Percentiles rank a stretch among this genome's conserved stretches.
Conservation (phyloP, 148 eudicot genomes). For the Tetragonia tetragonoides region DNA sequence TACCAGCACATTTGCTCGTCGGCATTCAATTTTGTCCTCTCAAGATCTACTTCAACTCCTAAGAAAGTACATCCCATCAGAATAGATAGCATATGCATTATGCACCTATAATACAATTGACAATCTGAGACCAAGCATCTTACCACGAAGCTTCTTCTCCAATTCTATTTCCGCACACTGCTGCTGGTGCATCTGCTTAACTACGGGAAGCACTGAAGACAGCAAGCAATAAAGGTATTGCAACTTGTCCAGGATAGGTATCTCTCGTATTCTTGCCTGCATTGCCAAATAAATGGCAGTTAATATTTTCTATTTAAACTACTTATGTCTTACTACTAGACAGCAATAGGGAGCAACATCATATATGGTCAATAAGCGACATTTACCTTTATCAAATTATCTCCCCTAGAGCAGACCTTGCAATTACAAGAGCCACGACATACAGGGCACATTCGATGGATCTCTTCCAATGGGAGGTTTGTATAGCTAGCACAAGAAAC, state of each 20-base stretch:
- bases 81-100: background rate
- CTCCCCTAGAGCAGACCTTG: constrained; percentile 74
- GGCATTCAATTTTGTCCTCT: constrained; percentile 79
- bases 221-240: constrained; percentile 77
- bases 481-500: constrained; percentile 55
- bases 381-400: constrained; percentile 80
- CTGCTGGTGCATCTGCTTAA: constrained; percentile 68
- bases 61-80: constrained; percentile 27
- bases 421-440: constrained; percentile 92
- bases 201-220: constrained; percentile 87
- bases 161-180: constrained; percentile 84
- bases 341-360: background rate
- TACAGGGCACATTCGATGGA: constrained; percentile 83
- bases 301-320: background rate
- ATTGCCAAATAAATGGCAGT: constrained; percentile 14
- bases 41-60: constrained; percentile 81
- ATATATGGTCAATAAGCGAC: constrained; percentile 1
- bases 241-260: constrained; percentile 77
- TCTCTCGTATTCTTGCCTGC: constrained; percentile 77
- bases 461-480: constrained; percentile 61
- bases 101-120: constrained; percentile 4
- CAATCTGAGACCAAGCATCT: constrained; percentile 20
- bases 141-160: constrained; percentile 81
- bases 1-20: constrained; percentile 99
- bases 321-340: background rate